A percentile compares a stretch with the other conserved stretches of the same genome.
Evolutionary conservation across 164 flowering plant species (phyloP).

Genomic region (Buxus sempervirens): DNA sequence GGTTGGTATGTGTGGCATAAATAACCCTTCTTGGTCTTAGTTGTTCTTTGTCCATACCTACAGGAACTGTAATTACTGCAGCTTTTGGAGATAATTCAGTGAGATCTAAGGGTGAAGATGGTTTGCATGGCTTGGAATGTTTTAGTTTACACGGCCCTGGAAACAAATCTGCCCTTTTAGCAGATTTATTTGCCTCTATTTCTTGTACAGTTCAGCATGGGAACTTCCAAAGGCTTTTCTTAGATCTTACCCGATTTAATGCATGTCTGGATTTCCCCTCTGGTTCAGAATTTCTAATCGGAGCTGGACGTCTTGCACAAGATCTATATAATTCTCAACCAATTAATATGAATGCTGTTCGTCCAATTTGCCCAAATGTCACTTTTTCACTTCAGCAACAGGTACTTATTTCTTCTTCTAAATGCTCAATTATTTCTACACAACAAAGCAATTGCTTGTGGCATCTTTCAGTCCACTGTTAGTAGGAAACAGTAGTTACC

Average conservation of each 20-base stretch:
- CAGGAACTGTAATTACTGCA: slow-evolving; percentile 66
- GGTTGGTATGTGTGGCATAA: too few relatives aligned
- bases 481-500: neutral
- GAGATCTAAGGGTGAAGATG: slow-evolving; percentile 31
- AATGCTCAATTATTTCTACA: neutral
- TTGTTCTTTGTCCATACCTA: slow-evolving; percentile 1
- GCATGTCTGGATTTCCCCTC: slow-evolving; percentile 70
- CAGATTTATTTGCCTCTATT: slow-evolving; percentile 68
- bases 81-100: slow-evolving; percentile 48
- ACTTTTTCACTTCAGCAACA: slow-evolving; percentile 86
- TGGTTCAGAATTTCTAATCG: slow-evolving; percentile 56
- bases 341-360: slow-evolving; percentile 41
- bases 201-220: slow-evolving; percentile 84
- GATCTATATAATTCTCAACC: slow-evolving; percentile 47
- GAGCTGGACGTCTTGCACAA: slow-evolving; percentile 44
- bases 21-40: neutral
- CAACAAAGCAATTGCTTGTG: neutral
- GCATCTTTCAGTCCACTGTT: neutral
- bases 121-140: slow-evolving; percentile 20
- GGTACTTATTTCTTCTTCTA: slow-evolving; percentile 31
- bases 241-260: slow-evolving; percentile 72
- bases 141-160: slow-evolving; percentile 30
- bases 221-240: slow-evolving; percentile 68
- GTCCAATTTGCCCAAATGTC: slow-evolving; percentile 53
- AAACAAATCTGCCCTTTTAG: slow-evolving; percentile 44